Conservation (phyloP, 2,329 filamentous ascomycete genomes). For the Verticillium tricorpus region DNA sequence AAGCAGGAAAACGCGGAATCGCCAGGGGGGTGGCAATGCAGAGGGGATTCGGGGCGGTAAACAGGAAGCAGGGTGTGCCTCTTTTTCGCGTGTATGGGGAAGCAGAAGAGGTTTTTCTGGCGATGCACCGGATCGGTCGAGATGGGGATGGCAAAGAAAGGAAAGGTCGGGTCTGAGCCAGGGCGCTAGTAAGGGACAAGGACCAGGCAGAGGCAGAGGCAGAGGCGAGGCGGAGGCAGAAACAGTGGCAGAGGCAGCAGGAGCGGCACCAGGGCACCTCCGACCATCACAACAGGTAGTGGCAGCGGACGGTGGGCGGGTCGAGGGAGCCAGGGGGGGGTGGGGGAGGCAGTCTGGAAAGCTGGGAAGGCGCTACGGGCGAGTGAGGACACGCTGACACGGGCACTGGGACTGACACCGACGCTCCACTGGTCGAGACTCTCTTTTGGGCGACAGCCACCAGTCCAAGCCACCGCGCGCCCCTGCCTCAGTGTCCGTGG, state of each 20-base stretch:
- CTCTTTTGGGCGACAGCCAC: not conserved
- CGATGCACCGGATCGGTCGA: not conserved
- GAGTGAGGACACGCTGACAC: not conserved
- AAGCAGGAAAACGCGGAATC: not conserved
- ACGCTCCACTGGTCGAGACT: not conserved
- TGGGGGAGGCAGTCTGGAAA: not conserved
- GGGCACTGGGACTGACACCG: not conserved
- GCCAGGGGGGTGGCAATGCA: not conserved
- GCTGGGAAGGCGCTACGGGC: not conserved
- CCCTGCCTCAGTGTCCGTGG: not conserved
- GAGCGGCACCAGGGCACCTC: no score
- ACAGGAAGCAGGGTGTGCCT: not conserved
- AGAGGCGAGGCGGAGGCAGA: not conserved
- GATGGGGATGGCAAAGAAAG: not conserved
- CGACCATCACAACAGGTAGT: not conserved
- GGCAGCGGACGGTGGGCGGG: not conserved
- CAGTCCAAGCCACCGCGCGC: not conserved
- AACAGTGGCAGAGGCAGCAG: no score
- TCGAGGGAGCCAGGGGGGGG: not conserved
- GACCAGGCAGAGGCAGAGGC: not conserved
- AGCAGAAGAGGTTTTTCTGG: constrained; percentile 3
- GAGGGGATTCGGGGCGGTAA: not conserved
- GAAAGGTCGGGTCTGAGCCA: not conserved
- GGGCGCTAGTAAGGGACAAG: not conserved
- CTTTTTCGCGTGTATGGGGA: not conserved